phyloP scores from a whole-genome alignment of 2,329 filamentous ascomycete genomes.

The Penicillium frequentans region DNA sequence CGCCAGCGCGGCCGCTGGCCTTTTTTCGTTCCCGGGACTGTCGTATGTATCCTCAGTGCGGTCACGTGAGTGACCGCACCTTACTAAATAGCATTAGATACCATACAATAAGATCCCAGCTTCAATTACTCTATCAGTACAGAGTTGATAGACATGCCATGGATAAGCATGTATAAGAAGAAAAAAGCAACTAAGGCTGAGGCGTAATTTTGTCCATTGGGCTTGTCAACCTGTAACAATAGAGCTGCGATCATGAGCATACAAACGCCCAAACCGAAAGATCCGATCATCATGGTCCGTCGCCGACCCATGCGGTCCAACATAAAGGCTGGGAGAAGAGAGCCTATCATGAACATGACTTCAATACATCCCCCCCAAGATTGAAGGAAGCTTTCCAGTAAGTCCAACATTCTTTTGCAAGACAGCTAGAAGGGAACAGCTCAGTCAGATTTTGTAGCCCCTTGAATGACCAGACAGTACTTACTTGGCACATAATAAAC shows the following conservation, averaged over 20 bases:
- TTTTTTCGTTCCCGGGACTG: too few species aligned
- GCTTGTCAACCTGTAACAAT: constrained; percentile 9
- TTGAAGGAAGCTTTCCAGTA: constrained; percentile 21
- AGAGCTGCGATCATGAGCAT: constrained; percentile 33
- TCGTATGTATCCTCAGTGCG: too few species aligned
- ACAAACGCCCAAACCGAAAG: constrained; percentile 35
- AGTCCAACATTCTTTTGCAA: constrained; percentile 25
- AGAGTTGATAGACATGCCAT: constrained; percentile 47
- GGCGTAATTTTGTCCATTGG: constrained; percentile 39
- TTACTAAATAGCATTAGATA: too few species aligned
- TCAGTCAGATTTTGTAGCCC: not conserved
- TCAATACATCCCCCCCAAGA: constrained; percentile 28
- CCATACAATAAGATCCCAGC: too few species aligned
- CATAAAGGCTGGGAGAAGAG: constrained; percentile 47
- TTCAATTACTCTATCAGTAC: too few species aligned
- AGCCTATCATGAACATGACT: constrained; percentile 35
- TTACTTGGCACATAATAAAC: constrained; percentile 12
- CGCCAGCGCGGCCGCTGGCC: too few species aligned
- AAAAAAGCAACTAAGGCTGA: constrained; percentile 52
- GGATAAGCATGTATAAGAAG: constrained; percentile 47
- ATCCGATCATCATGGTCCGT: constrained; percentile 37
- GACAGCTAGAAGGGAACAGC: constrained; percentile 7
- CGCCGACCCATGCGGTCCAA: constrained; percentile 43
- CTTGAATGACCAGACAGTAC: not conserved
- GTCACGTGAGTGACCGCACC: too few species aligned